Conservation (phyloP, 192 early-diverging fungal genomes). For the Thamnidium elegans region DNA sequence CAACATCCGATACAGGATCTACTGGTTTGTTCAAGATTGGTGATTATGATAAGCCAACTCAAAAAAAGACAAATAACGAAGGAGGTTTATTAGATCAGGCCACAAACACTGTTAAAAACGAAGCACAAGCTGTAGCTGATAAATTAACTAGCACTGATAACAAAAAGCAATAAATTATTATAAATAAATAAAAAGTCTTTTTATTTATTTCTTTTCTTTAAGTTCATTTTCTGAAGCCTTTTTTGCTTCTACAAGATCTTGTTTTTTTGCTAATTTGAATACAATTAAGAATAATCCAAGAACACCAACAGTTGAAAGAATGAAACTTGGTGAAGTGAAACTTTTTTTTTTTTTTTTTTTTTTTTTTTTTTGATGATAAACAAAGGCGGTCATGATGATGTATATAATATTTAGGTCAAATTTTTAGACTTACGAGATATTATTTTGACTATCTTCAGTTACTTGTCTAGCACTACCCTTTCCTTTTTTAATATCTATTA, state of each 20-base stretch:
- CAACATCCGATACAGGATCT: neutral
- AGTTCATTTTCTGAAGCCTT: neutral
- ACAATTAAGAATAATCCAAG: conserved; percentile 4
- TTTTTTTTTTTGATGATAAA: neutral
- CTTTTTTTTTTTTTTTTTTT: neutral
- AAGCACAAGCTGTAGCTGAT: too few relatives aligned
- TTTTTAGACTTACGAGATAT: neutral
- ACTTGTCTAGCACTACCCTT: neutral
- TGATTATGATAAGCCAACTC: conserved; percentile 8
- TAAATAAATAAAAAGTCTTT: neutral
- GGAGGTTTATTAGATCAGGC: too few relatives aligned
- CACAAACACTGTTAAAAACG: too few relatives aligned
- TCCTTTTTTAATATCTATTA: conserved; percentile 50
- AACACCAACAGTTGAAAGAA: conserved; percentile 1
- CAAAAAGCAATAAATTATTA: too few relatives aligned
- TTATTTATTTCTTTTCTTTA: neutral
- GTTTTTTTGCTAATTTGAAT: neutral
- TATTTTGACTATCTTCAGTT: neutral
- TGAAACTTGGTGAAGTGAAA: conserved; percentile 6
- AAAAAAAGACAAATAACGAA: neutral
- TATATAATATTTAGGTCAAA: too few relatives aligned
- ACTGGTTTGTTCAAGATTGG: conserved; percentile 16
- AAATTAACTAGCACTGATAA: too few relatives aligned
- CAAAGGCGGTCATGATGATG: too few relatives aligned
- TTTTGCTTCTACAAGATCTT: neutral